A percentile compares a stretch with the other conserved stretches of the same genome.
Evolutionary conservation across 129 eudicot species (phyloP).

Genomic region (Escallonia rubra): DNA sequence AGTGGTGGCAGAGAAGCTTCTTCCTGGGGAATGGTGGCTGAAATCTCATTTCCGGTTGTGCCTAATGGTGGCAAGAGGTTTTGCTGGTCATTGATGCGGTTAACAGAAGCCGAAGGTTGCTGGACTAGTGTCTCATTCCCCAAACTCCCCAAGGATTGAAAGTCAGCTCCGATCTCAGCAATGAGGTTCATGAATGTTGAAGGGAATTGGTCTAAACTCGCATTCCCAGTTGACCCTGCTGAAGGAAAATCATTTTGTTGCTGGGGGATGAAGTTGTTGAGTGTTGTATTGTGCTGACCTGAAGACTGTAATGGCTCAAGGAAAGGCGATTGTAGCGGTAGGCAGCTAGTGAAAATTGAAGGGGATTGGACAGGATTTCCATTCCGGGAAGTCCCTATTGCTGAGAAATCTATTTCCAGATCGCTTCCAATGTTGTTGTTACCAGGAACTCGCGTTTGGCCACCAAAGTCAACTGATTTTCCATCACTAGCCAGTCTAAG

Average conservation of each 20-base stretch:
- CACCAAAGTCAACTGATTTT: constrained; percentile 13
- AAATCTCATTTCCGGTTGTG: too few species aligned
- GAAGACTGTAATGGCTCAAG: too few species aligned
- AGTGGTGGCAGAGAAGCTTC: not conserved
- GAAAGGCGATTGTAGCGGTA: not conserved
- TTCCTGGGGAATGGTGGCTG: not conserved
- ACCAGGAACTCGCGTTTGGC: not conserved
- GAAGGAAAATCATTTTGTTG: not conserved
- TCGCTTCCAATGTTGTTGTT: not conserved
- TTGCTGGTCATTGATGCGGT: not conserved
- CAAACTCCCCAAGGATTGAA: not conserved
- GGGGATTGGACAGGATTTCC: not conserved
- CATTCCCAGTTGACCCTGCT: not conserved
- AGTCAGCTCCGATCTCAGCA: not conserved
- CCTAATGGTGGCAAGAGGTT: too few species aligned
- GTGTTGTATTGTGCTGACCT: too few species aligned
- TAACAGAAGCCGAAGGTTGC: not conserved
- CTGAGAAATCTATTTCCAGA: not conserved
- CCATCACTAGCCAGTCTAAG: constrained; percentile 12
- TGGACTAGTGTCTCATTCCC: not conserved
- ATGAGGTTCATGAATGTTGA: not conserved
- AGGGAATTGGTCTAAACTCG: not conserved
- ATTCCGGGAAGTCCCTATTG: not conserved
- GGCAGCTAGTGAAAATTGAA: not conserved
- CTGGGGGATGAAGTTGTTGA: not conserved